Base-by-base conservation (phyloP, 176 grass and related monocot species). In the Oryza glumipatula region DNA sequence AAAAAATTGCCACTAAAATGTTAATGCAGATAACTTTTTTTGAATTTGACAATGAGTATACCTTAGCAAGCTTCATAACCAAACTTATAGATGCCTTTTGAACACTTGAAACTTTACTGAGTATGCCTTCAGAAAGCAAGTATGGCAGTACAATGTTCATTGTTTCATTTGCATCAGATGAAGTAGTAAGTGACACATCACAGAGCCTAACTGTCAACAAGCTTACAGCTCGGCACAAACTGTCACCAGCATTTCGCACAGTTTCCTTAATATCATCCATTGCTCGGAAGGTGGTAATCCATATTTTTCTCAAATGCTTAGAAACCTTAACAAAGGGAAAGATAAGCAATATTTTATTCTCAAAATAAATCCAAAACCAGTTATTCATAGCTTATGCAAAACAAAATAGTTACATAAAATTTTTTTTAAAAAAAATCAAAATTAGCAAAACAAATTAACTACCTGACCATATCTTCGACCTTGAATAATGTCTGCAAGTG, bases 231-330 rank as follows among this genome's bases (percentile, higher is more conserved):
- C 96, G 93, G 78, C 93, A 98, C 83, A 98, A 90, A 88, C 77
- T 95, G 69, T 95, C 96, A 69, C 96, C 96, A 70, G 96, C 87
- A 90, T 93, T 98, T 60, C 96, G 82, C 82, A 98, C 96, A 66
- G 96, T 95, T 94, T 98, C 96, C 78, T 98, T 98, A 79, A 98
- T 98, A 66, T 98, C 96, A 91, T 98, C 96, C 96, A 98, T 98
- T 21, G 91, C 93, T 63, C 96, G 89, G 70, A 98, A 98, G 77
- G 93, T 84, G 23, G 85, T 82, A 70, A 83, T 92, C 96, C 96
- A 98, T 93, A 95, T 95, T 56, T 85, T 95, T 70, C 84, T 98
- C 75, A 98, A 86, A 86, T 98, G 91, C 81, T 94, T 95, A 70
- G 73, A 88, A 73, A 98, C 93, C 96, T 98, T 82, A 35, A 75